Evolutionary conservation across 2,329 filamentous ascomycete genomes (phyloP).

Genomic region (Fusarium sp.): DNA sequence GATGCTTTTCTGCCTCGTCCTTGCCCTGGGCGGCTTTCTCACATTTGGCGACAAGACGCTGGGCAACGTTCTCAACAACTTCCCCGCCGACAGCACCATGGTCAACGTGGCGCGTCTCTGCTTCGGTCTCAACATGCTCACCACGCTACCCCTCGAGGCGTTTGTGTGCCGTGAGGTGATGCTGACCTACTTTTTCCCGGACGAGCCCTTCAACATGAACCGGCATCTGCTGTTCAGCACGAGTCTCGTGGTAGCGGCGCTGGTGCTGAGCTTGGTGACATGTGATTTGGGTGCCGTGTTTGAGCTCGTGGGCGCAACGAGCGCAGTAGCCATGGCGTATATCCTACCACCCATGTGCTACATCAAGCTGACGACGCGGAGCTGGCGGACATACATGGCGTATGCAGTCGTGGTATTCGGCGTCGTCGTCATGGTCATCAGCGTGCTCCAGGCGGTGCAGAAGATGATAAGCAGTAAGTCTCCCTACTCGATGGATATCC

Average conservation of each 20-base stretch:
- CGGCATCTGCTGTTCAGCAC: conserved; percentile 91
- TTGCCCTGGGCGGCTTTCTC: conserved; percentile 91
- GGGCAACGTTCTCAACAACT: conserved; percentile 98
- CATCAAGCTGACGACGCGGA: conserved; percentile 86
- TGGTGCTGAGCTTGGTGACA: conserved; percentile 82
- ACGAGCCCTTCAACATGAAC: conserved; percentile 81
- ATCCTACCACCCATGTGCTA: conserved; percentile 96
- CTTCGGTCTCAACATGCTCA: conserved; percentile 99
- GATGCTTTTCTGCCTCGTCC: conserved; percentile 88
- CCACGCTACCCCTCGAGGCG: conserved; percentile 93
- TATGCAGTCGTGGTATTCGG: conserved; percentile 83
- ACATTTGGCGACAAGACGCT: conserved; percentile 92
- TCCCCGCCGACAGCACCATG: conserved; percentile 88
- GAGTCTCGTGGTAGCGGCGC: conserved; percentile 81
- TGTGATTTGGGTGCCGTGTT: conserved; percentile 96
- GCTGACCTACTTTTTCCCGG: conserved; percentile 81
- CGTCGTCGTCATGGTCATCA: conserved; percentile 82
- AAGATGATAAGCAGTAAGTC: conserved; percentile 70
- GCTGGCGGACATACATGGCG: conserved; percentile 79
- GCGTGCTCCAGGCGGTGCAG: conserved; percentile 76
- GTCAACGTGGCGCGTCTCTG: conserved; percentile 95
- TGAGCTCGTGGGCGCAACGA: conserved; percentile 95
- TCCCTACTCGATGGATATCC: background rate
- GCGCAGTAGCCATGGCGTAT: conserved; percentile 92
- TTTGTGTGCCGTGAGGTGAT: conserved; percentile 98